A percentile compares a stretch with the other conserved stretches of the same genome.
Evolutionary conservation across 2,329 filamentous ascomycete species (phyloP).

Genomic region (Stagonosporopsis cucurbitacearum): DNA sequence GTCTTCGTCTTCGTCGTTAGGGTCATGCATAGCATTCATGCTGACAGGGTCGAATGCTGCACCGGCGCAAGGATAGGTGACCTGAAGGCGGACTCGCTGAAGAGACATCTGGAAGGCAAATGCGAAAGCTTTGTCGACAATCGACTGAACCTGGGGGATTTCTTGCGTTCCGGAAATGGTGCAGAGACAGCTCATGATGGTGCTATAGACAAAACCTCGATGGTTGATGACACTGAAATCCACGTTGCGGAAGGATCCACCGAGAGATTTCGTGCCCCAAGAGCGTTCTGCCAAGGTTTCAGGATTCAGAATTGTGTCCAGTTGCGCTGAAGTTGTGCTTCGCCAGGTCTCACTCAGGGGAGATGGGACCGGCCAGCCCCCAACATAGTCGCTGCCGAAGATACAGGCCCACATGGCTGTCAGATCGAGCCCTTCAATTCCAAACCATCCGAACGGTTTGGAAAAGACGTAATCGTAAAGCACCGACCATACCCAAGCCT

Average conservation of each 20-base stretch:
- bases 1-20: slow-evolving; percentile 13
- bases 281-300: no score
- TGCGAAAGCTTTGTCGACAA: slow-evolving; percentile 22
- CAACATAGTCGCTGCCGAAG: neutral
- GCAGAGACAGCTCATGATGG: neutral
- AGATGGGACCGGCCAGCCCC: neutral
- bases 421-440: neutral
- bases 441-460: neutral
- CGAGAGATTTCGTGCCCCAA: no score
- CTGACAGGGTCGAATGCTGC: neutral
- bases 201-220: neutral
- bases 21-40: slow-evolving; percentile 4
- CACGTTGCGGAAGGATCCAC: no score
- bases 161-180: neutral
- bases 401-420: neutral
- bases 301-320: neutral
- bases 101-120: slow-evolving; percentile 24
- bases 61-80: slow-evolving; percentile 24
- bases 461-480: neutral
- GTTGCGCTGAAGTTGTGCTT: neutral
- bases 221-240: neutral
- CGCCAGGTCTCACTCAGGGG: neutral
- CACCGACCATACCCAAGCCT: neutral
- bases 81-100: slow-evolving; percentile 25
- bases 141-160: neutral